Evolutionary conservation across 2,329 filamentous ascomycete species (phyloP).

Genomic region (Teratosphaeriaceae sp.): DNA sequence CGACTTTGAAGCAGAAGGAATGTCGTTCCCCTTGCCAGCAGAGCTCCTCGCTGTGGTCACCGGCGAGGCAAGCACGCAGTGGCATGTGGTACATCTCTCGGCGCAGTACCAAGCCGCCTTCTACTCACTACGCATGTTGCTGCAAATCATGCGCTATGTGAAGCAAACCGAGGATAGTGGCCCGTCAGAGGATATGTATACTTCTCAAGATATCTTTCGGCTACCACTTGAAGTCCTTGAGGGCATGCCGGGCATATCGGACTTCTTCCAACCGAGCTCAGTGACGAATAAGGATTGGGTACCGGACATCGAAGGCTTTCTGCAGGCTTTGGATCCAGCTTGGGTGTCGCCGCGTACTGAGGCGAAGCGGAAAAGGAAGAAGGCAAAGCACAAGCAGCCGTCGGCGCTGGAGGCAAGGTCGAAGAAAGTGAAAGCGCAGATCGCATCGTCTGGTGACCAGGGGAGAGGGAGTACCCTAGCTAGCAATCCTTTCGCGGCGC

Average conservation of each 20-base stretch:
- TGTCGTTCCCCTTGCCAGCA: slow-evolving; percentile 13
- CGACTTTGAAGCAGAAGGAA: slow-evolving; percentile 9
- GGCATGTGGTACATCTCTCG: slow-evolving; percentile 33
- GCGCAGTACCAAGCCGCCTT: slow-evolving; percentile 36
- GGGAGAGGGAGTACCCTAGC: neutral
- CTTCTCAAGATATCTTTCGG: neutral
- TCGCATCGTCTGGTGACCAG: slow-evolving; percentile 42
- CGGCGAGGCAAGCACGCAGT: slow-evolving; percentile 28
- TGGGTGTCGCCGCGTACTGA: neutral
- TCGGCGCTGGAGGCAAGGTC: slow-evolving; percentile 43
- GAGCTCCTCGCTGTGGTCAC: slow-evolving; percentile 21
- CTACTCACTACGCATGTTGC: slow-evolving; percentile 38
- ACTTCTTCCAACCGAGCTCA: slow-evolving; percentile 11
- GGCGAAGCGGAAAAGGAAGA: neutral
- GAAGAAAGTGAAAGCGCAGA: slow-evolving; percentile 50
- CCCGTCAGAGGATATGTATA: neutral
- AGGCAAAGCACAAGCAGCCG: slow-evolving; percentile 18
- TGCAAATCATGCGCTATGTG: slow-evolving; percentile 27
- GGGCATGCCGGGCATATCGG: slow-evolving; percentile 15
- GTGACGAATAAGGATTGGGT: neutral
- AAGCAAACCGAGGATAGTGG: neutral
- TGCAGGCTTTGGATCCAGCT: neutral
- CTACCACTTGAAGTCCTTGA: slow-evolving; percentile 3
- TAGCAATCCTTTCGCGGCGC: slow-evolving; percentile 28
- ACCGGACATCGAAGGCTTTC: neutral